These are phyloP conservation scores for Aplosporella prunicola DNA, from an alignment of 2,329 filamentous ascomycete genomes.

Conservation along the genomic window DNA sequence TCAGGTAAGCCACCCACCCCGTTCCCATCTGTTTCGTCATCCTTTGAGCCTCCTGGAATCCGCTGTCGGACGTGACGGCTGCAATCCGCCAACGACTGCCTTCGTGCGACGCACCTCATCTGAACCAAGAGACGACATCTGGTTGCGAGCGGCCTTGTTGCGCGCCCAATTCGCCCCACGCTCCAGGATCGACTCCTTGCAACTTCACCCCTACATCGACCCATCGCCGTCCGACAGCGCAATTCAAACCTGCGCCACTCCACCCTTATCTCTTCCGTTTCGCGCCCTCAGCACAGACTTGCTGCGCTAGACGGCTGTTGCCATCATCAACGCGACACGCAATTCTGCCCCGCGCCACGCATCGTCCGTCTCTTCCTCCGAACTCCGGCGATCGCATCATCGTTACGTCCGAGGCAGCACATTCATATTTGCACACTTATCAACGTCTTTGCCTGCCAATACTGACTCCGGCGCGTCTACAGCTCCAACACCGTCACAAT, in stretches of 20 bases:
- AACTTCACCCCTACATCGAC: conserved; percentile 21
- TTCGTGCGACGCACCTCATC: neutral
- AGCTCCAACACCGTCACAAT: conserved; percentile 10
- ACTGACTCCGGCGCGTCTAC: conserved; percentile 4
- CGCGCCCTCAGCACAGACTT: conserved; percentile 16
- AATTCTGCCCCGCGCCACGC: conserved; percentile 7
- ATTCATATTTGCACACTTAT: neutral
- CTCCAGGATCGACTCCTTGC: conserved; percentile 15
- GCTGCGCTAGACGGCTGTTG: conserved; percentile 13
- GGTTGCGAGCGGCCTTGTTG: conserved; percentile 2
- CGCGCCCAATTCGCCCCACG: conserved; percentile 9
- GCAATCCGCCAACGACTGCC: conserved; percentile 2
- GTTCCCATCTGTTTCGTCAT: conserved; percentile 10
- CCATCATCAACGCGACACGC: conserved; percentile 6
- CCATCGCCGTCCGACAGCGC: conserved; percentile 5
- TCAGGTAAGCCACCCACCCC: conserved; percentile 10
- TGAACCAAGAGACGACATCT: conserved; percentile 3
- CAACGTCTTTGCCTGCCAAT: neutral
- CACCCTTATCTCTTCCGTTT: neutral
- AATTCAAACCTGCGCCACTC: conserved; percentile 2
- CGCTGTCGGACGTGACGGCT: conserved; percentile 4
- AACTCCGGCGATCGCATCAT: conserved; percentile 6
- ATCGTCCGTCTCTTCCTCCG: conserved; percentile 9
- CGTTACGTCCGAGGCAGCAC: neutral
- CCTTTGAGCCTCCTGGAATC: conserved; percentile 10